phyloP scores from a whole-genome alignment of 164 flowering plant genomes.

The Vitis amurensis region DNA sequence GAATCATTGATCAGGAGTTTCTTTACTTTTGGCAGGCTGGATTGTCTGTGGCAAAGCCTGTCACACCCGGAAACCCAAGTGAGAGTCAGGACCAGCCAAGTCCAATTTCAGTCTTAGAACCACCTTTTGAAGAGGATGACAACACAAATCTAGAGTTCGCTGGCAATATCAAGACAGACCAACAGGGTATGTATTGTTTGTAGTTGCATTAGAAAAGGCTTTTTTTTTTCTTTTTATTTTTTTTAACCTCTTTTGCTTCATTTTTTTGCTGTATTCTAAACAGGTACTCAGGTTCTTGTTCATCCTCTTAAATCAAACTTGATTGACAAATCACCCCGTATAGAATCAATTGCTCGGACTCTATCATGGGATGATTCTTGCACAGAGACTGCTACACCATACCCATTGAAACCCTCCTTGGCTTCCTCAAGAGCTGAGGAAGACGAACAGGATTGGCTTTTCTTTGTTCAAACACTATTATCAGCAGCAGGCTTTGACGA shows the following conservation, averaged over 20 bases:
- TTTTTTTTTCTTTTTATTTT: neutral
- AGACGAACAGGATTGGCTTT: constrained; percentile 55
- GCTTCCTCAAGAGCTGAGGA: constrained; percentile 31
- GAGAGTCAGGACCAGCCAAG: constrained; percentile 59
- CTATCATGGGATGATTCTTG: constrained; percentile 68
- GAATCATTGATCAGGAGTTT: neutral
- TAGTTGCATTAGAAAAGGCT: neutral
- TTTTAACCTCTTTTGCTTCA: neutral
- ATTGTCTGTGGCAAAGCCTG: constrained; percentile 25
- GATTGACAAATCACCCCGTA: constrained; percentile 79
- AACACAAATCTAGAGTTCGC: constrained; percentile 28
- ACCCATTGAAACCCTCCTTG: constrained; percentile 24
- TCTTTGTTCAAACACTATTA: constrained; percentile 51
- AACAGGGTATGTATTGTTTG: constrained; percentile 31
- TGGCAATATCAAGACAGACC: constrained; percentile 29
- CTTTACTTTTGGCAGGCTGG: constrained; percentile 32
- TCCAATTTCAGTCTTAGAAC: constrained; percentile 53
- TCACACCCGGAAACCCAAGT: constrained; percentile 18
- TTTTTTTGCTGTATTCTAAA: neutral
- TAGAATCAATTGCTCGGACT: constrained; percentile 74
- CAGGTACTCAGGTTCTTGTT: constrained; percentile 34
- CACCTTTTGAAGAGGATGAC: constrained; percentile 62
- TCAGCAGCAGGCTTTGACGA: constrained; percentile 51
- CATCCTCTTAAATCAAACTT: constrained; percentile 42
- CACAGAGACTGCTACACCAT: constrained; percentile 35